These are phyloP conservation scores for Boletellus dicymbophilus DNA, from an alignment of 1,284 basidiomycete genomes.

Conservation along the genomic window DNA sequence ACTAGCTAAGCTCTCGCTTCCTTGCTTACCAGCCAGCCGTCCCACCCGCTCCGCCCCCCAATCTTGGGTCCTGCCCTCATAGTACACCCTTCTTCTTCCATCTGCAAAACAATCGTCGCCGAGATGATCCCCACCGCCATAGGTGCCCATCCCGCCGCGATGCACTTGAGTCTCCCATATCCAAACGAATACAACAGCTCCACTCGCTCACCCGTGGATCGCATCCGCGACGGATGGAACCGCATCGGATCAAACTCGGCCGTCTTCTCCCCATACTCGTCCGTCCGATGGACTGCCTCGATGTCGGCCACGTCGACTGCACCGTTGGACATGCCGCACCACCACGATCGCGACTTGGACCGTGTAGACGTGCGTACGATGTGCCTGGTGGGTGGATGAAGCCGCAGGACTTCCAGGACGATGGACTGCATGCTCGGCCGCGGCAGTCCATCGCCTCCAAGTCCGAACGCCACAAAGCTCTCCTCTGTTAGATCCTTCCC, in stretches of 20 bases:
- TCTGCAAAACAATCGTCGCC: constrained; percentile 39
- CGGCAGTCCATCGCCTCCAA: constrained; percentile 11
- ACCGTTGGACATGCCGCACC: constrained; percentile 14
- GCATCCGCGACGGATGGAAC: constrained; percentile 30
- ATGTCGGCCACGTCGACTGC: constrained; percentile 42
- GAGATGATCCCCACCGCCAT: constrained; percentile 48
- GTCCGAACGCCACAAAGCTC: constrained; percentile 32
- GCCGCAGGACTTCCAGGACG: constrained; percentile 50
- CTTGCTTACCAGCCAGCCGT: constrained; percentile 22
- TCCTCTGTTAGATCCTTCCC: constrained; percentile 33
- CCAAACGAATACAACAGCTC: constrained; percentile 49
- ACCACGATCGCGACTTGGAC: constrained; percentile 8
- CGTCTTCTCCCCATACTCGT: constrained; percentile 41
- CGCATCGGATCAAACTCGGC: constrained; percentile 45
- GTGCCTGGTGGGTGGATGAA: constrained; percentile 55
- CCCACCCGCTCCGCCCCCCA: constrained; percentile 30
- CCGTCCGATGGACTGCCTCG: constrained; percentile 39
- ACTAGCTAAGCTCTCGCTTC: no score
- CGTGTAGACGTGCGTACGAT: constrained; percentile 37
- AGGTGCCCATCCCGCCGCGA: constrained; percentile 54
- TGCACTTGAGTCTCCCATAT: constrained; percentile 44
- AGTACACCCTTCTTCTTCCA: constrained; percentile 25
- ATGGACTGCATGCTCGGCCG: constrained; percentile 41
- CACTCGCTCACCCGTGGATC: neutral
- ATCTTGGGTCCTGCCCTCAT: constrained; percentile 25